phyloP scores from a whole-genome alignment of 2,329 filamentous ascomycete species.

The Elsinoe perseae region DNA sequence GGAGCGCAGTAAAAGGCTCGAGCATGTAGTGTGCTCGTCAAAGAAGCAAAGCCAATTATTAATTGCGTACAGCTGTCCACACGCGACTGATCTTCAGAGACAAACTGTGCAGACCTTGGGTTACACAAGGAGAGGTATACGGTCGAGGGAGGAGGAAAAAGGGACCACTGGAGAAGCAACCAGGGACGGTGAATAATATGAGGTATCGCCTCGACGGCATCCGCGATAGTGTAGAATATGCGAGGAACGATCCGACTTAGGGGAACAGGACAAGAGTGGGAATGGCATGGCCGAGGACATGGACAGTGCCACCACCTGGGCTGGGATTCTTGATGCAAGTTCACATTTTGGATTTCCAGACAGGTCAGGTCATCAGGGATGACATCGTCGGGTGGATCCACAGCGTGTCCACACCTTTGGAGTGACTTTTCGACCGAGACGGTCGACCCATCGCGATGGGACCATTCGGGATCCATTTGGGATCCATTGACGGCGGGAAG shows the following conservation, averaged over 20 bases:
- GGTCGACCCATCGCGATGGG: background rate
- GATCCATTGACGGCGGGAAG: background rate
- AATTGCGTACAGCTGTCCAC: background rate
- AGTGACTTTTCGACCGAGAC: too few relatives aligned
- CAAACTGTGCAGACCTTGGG: background rate
- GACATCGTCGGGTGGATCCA: conserved; percentile 13
- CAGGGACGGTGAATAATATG: conserved; percentile 6
- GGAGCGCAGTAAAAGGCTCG: background rate
- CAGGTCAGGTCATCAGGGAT: conserved; percentile 14
- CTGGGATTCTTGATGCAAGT: background rate
- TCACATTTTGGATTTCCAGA: conserved; percentile 7
- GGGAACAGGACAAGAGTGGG: background rate
- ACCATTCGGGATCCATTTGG: too few relatives aligned
- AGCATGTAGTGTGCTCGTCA: background rate
- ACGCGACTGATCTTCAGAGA: background rate
- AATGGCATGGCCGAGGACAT: conserved; percentile 13
- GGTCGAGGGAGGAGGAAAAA: background rate
- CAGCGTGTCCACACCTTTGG: background rate
- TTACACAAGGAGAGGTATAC: background rate
- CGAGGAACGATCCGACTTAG: background rate
- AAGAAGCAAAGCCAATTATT: conserved; percentile 4
- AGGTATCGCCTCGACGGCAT: background rate
- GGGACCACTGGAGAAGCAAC: background rate
- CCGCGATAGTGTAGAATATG: background rate
- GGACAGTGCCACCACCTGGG: background rate